Evolutionary conservation across 768 basidiomycete species (phyloP).

Genomic region (Lentinula guzmanii): DNA sequence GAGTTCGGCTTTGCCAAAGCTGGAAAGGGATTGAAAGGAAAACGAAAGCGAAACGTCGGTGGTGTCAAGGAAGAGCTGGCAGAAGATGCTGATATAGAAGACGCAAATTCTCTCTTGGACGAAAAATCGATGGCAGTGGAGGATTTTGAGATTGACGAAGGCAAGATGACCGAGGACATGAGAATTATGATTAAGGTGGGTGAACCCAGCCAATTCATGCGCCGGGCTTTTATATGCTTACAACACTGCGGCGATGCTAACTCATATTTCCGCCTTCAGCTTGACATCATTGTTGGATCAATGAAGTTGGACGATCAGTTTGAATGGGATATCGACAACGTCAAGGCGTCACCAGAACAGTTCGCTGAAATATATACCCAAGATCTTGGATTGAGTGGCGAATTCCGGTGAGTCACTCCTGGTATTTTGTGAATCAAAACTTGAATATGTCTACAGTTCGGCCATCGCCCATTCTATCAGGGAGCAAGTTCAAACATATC

Average conservation of each 20-base stretch:
- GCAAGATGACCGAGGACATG: constrained; percentile 74
- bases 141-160: constrained; percentile 62
- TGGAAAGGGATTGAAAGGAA: constrained; percentile 23
- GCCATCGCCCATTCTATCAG: constrained; percentile 94
- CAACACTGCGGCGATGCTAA: constrained; percentile 1
- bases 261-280: constrained; percentile 35
- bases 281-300: constrained; percentile 91
- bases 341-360: constrained; percentile 78
- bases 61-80: constrained; percentile 16
- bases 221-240: constrained; percentile 1
- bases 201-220: constrained; percentile 5
- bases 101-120: constrained; percentile 10
- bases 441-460: constrained; percentile 47
- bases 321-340: constrained; percentile 92
- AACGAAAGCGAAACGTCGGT: constrained; percentile 36
- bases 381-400: constrained; percentile 85
- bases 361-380: constrained; percentile 84
- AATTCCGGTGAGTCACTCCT: constrained; percentile 72
- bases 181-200: constrained; percentile 87
- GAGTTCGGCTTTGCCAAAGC: constrained; percentile 26
- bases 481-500: constrained; percentile 89
- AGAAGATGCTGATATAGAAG: constrained; percentile 15
- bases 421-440: background rate
- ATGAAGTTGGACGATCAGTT: constrained; percentile 95
- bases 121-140: constrained; percentile 50